phyloP scores from a whole-genome alignment of 192 early-diverging fungal species.

The Lobosporangium transversale region DNA sequence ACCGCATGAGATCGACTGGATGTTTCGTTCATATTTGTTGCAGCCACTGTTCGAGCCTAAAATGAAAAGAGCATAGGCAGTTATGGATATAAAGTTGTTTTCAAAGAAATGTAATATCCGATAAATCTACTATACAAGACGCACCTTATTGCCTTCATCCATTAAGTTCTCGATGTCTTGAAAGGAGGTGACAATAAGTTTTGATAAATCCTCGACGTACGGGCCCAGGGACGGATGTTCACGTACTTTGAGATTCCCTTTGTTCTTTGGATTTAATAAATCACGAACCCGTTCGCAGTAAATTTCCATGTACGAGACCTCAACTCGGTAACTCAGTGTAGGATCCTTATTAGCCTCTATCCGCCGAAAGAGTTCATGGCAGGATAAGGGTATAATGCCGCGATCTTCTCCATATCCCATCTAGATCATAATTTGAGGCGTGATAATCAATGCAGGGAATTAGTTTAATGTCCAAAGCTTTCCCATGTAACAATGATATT shows the following conservation, averaged over 20 bases:
- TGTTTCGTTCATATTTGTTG: conserved; percentile 95
- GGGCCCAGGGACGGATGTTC: conserved; percentile 84
- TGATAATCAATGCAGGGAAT: too few species aligned
- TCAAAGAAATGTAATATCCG: too few species aligned
- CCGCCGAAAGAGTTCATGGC: conserved; percentile 78
- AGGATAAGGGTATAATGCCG: conserved; percentile 89
- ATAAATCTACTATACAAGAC: neutral
- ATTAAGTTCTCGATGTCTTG: conserved; percentile 78
- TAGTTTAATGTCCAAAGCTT: too few species aligned
- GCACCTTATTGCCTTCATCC: conserved; percentile 83
- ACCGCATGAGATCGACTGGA: conserved; percentile 92
- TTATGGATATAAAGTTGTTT: neutral
- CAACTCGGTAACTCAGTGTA: conserved; percentile 68
- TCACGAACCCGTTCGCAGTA: conserved; percentile 89
- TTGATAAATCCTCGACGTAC: conserved; percentile 93
- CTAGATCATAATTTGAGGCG: conserved; percentile 32
- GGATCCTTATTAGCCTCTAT: conserved; percentile 61
- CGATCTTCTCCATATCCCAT: conserved; percentile 80
- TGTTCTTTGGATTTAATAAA: conserved; percentile 78
- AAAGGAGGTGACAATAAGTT: conserved; percentile 80
- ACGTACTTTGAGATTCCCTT: conserved; percentile 78
- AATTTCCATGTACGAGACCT: conserved; percentile 93
- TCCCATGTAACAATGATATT: neutral
- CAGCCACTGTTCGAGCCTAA: conserved; percentile 85
- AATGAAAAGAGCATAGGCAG: neutral